phyloP scores from a whole-genome alignment of 75 land plant species.

The Azolla pinnata region DNA sequence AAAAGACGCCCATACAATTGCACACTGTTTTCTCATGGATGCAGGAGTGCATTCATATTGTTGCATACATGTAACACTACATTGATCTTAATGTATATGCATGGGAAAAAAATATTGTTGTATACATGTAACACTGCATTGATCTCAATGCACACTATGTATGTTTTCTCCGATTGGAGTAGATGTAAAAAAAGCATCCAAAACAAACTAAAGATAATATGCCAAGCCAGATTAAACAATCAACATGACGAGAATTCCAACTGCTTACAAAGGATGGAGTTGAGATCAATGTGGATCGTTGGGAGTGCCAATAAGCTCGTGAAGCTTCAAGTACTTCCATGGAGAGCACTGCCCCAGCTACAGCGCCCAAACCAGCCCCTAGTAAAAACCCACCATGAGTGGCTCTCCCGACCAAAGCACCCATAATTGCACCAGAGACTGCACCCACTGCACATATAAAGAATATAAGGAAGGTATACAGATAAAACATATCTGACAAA shows the following conservation, averaged over 20 bases:
- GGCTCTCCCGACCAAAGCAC: conserved; percentile 16
- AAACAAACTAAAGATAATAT: neutral
- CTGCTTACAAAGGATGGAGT: conserved; percentile 10
- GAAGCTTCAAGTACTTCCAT: conserved; percentile 16
- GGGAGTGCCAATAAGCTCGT: conserved; percentile 17
- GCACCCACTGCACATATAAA: conserved; percentile 19
- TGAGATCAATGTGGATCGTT: conserved; percentile 1
- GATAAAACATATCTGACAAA: no score
- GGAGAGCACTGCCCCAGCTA: conserved; percentile 22
- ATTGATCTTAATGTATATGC: neutral
- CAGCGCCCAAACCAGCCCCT: conserved; percentile 16
- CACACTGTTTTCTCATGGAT: no score
- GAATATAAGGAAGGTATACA: no score
- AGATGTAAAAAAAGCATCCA: no score
- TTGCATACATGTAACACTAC: neutral
- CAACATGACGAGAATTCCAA: neutral
- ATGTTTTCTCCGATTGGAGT: neutral
- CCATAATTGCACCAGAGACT: conserved; percentile 13
- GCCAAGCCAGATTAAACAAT: neutral
- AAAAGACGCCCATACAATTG: no score
- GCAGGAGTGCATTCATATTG: no score
- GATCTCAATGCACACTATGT: neutral
- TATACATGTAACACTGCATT: neutral
- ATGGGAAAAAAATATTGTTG: no score
- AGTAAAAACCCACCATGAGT: conserved; percentile 10